A percentile compares a stretch with the other conserved stretches of the same genome.
These are phyloP conservation scores for Aspergillus sp. DNA, from an alignment of 2,329 filamentous ascomycete genomes.

Conservation along the genomic window DNA sequence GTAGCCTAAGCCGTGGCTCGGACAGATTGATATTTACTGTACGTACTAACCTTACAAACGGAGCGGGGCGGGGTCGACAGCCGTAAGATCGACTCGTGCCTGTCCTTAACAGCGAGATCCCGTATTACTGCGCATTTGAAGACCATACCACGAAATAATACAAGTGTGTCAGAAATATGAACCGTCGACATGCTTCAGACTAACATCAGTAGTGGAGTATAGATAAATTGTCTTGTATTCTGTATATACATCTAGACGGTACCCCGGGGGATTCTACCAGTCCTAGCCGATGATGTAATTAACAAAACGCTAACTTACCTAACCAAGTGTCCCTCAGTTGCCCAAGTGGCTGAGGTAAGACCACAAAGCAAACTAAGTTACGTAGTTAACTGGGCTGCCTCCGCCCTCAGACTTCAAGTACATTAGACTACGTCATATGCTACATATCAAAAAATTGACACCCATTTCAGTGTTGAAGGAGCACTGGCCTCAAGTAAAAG, in stretches of 20 bases:
- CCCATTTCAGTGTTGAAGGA: no score
- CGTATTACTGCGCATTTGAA: not conserved
- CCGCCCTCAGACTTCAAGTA: not conserved
- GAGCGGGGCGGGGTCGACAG: slow-evolving; percentile 7
- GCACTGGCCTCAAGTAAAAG: not conserved
- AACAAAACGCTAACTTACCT: no score
- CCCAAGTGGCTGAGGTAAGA: not conserved
- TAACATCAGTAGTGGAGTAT: not conserved
- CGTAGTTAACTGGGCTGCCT: not conserved
- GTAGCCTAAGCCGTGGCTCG: not conserved
- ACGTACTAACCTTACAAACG: not conserved
- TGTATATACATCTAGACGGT: not conserved
- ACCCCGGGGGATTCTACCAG: no score
- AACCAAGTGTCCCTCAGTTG: not conserved
- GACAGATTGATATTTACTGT: slow-evolving; percentile 5
- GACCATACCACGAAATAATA: not conserved
- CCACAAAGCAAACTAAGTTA: not conserved
- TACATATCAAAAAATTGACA: no score
- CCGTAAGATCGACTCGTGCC: no score
- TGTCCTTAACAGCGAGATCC: not conserved
- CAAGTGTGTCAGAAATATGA: not conserved
- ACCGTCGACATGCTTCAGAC: not conserved
- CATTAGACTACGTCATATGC: not conserved
- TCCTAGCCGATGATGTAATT: not conserved
- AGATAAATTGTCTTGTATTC: not conserved